Base-by-base conservation (phyloP, 345 rosid species). In the Populus simonii region DNA sequence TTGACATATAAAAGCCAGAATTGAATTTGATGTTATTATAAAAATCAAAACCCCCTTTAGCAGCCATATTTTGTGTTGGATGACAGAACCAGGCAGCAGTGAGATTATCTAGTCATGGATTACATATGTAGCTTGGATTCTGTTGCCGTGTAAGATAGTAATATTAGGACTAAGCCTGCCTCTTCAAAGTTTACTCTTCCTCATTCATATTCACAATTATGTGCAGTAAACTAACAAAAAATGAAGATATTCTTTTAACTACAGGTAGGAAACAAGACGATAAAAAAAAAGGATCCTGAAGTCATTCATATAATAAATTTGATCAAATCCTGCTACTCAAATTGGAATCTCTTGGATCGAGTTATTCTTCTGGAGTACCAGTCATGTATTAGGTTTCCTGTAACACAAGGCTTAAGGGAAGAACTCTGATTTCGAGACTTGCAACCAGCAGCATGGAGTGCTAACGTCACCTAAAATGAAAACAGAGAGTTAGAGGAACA, bases 351-450 rank as follows among this genome's bases (percentile, higher is more conserved):
- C 36, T 16, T 22, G 35, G 17, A 78, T 59, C n/a, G 49, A 78
- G 43, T 35, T 47, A 25, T 35, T 41, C 53, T 76, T 23, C 13
- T 22, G 53, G 49, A 66, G 25, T 82, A 93, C 98, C 97, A 95
- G 90, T 95, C 98, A 73, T 92, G 80, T 66, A 90, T 77, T 75
- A 89, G 79, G 87, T 88, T 90, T 86, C 97, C 92, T 10, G 87
- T 86, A 73, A 92, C 73, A 76, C 89, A 92, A 78, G 98, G 91
- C 89, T 90, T 95, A 27, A 87, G 79, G 71, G 98, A 95, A 78
- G 98, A 91, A 82, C 89, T 41, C 79, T 81, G 85, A 89, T 74
- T 77, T 23, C 61, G 23, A 7, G 98, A 85, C 78, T 76, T 90
- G 84, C 90, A 81, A n/a, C 94, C 99, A 83, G 85, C 73, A 82